Conservation (phyloP, 1,284 basidiomycete species). For the Puccinia triticina region DNA sequence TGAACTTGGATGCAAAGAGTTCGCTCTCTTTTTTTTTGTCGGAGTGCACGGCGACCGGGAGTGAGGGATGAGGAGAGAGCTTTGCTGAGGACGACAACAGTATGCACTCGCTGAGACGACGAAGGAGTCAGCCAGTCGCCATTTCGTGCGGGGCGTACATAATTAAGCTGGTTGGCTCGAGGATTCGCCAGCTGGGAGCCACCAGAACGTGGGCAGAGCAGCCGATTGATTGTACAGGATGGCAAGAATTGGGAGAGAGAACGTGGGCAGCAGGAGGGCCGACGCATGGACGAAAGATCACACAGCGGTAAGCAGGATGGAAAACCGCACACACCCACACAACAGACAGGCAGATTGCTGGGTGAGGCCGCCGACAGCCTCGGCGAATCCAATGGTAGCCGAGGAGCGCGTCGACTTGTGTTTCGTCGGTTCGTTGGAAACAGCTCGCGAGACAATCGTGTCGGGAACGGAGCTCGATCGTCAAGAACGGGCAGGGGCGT, state of each 20-base stretch:
- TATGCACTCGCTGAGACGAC: too few species aligned
- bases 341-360: not conserved
- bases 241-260: not conserved
- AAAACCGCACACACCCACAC: not conserved
- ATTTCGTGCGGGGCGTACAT: not conserved
- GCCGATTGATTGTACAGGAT: too few species aligned
- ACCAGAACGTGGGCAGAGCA: slow-evolving; percentile 7
- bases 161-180: too few species aligned
- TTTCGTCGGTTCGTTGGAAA: too few species aligned
- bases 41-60: too few species aligned
- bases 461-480: slow-evolving; percentile 3
- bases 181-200: too few species aligned
- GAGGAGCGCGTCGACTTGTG: slow-evolving; percentile 1
- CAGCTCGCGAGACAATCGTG: too few species aligned
- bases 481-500: not conserved
- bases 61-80: too few species aligned
- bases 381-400: not conserved
- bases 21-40: too few species aligned
- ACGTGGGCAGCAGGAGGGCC: not conserved
- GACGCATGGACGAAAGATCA: not conserved
- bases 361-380: not conserved
- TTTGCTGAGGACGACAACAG: too few species aligned
- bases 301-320: not conserved
- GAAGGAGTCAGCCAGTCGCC: not conserved
- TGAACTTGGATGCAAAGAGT: too few species aligned